Percentiles rank a stretch among this genome's conserved stretches.
Evolutionary conservation across 2,329 filamentous ascomycete genomes (phyloP).

Genomic region (Diaporthe capsici): DNA sequence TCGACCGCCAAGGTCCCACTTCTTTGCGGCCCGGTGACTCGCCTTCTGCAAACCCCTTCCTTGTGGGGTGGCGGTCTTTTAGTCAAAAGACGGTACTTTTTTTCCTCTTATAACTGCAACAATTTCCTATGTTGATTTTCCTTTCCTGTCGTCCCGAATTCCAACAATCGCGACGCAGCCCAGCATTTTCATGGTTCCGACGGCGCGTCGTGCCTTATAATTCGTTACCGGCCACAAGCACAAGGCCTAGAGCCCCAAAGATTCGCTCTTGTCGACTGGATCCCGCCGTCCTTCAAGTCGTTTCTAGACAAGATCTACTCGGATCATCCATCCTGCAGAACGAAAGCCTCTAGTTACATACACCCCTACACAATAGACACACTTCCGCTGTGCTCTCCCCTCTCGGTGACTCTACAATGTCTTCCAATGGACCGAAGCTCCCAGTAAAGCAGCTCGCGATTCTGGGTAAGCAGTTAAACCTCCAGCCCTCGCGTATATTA

Average conservation of each 20-base stretch:
- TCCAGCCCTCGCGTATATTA: slow-evolving; percentile 17
- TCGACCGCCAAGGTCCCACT: slow-evolving; percentile 37
- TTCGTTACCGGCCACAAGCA: not conserved
- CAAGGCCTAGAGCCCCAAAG: not conserved
- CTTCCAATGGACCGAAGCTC: slow-evolving; percentile 69
- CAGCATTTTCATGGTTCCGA: not conserved
- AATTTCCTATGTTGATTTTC: not conserved
- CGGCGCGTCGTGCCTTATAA: slow-evolving; percentile 1
- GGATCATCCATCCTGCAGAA: slow-evolving; percentile 32
- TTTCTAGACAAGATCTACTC: slow-evolving; percentile 18
- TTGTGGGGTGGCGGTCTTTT: slow-evolving; percentile 34
- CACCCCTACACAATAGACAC: slow-evolving; percentile 37
- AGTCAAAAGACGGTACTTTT: slow-evolving; percentile 13
- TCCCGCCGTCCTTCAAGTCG: not conserved
- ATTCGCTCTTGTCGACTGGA: slow-evolving; percentile 25
- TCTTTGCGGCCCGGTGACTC: slow-evolving; percentile 37
- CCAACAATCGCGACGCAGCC: not conserved
- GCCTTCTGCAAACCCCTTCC: slow-evolving; percentile 25
- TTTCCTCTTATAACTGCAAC: not conserved
- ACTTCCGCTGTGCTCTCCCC: slow-evolving; percentile 22
- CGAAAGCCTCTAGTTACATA: slow-evolving; percentile 36
- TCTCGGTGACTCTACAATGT: slow-evolving; percentile 39
- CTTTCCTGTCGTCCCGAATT: not conserved
- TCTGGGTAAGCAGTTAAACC: slow-evolving; percentile 70
- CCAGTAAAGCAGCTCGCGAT: slow-evolving; percentile 84